These are phyloP conservation scores for Spongiforma sp. DNA, from an alignment of 1,284 basidiomycete species.

Conservation along the genomic window DNA sequence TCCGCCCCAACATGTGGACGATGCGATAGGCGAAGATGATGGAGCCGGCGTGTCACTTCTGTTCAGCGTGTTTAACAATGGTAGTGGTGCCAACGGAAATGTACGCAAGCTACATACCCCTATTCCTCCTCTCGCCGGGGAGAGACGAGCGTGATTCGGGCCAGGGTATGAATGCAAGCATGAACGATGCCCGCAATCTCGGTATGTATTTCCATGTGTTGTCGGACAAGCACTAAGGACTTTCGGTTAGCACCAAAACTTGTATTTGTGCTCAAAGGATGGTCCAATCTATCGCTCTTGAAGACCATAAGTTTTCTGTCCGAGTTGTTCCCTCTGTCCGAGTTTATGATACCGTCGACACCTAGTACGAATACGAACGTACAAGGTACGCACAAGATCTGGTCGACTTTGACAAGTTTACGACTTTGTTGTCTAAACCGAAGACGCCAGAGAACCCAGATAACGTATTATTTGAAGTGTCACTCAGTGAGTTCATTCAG, in stretches of 20 bases:
- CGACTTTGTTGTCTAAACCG: slow-evolving; percentile 77
- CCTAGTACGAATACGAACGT: slow-evolving; percentile 74
- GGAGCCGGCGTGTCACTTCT: no score
- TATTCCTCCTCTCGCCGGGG: no score
- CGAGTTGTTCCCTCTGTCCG: background rate
- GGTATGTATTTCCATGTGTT: slow-evolving; percentile 39
- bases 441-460: slow-evolving; percentile 57
- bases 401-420: slow-evolving; percentile 82
- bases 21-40: no score
- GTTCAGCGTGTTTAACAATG: no score
- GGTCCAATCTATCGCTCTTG: slow-evolving; percentile 68
- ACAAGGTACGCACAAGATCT: slow-evolving; percentile 80
- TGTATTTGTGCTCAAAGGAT: slow-evolving; percentile 55
- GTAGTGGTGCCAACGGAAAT: no score
- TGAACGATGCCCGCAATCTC: slow-evolving; percentile 85
- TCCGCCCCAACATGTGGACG: no score
- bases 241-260: no score
- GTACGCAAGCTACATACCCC: no score
- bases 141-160: slow-evolving; percentile 43
- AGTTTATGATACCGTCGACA: background rate
- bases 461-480: slow-evolving; percentile 71
- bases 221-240: no score
- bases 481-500: no score
- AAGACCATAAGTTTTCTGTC: slow-evolving; percentile 60
- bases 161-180: slow-evolving; percentile 74